phyloP scores from a whole-genome alignment of 2,329 filamentous ascomycete species.

The Periconia sp. region DNA sequence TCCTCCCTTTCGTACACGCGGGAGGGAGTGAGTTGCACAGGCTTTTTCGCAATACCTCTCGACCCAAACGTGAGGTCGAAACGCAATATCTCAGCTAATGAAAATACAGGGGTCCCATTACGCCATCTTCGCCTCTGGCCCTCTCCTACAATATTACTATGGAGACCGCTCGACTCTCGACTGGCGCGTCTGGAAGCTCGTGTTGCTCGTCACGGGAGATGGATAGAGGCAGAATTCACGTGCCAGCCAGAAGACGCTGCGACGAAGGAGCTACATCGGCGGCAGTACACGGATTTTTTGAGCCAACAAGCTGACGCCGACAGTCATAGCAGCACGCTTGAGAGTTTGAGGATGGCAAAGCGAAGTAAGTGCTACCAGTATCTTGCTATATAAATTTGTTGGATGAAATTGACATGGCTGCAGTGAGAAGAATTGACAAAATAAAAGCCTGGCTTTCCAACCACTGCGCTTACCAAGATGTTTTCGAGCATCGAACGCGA shows the following conservation, averaged over 20 bases:
- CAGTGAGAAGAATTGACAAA: slow-evolving; percentile 28
- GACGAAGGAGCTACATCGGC: slow-evolving; percentile 19
- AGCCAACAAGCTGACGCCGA: slow-evolving; percentile 11
- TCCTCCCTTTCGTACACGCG: not conserved
- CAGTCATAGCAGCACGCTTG: slow-evolving; percentile 9
- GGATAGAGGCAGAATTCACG: slow-evolving; percentile 27
- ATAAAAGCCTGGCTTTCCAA: slow-evolving; percentile 28
- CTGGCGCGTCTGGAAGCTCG: slow-evolving; percentile 26
- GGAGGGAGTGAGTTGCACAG: slow-evolving; percentile 8
- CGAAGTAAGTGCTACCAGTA: slow-evolving; percentile 12
- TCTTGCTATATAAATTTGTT: not conserved
- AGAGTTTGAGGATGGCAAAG: slow-evolving; percentile 23
- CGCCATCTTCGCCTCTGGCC: slow-evolving; percentile 17
- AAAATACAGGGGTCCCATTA: slow-evolving; percentile 20
- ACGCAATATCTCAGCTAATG: slow-evolving; percentile 17
- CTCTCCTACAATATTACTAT: slow-evolving; percentile 12
- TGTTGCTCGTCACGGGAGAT: slow-evolving; percentile 24
- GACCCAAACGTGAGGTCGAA: slow-evolving; percentile 10
- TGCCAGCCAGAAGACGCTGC: slow-evolving; percentile 17
- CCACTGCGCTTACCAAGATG: slow-evolving; percentile 10
- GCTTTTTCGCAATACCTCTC: slow-evolving; percentile 9
- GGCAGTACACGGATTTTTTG: slow-evolving; percentile 22
- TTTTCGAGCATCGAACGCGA: slow-evolving; percentile 10
- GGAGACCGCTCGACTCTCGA: slow-evolving; percentile 35
- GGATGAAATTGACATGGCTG: slow-evolving; percentile 1